phyloP scores from a whole-genome alignment of 768 basidiomycete genomes.

The Mycena metata region DNA sequence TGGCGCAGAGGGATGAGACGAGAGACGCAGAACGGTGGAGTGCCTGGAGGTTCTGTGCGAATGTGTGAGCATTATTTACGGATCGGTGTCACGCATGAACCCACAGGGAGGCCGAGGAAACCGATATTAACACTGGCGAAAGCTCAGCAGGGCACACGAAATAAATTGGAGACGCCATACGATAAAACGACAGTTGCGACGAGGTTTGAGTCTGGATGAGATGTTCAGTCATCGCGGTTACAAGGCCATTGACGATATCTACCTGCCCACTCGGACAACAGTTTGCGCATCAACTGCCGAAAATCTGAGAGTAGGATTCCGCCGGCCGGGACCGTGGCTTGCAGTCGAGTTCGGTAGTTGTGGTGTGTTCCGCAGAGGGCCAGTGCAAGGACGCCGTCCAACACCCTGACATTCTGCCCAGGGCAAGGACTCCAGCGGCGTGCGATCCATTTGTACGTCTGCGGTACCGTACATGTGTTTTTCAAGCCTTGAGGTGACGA shows the following conservation, averaged over 20 bases:
- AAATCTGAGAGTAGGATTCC: constrained; percentile 36
- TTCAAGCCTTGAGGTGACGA: too few relatives aligned
- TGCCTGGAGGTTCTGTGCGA: constrained; percentile 31
- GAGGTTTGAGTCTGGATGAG: background rate
- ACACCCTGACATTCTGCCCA: too few relatives aligned
- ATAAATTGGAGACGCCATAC: too few relatives aligned
- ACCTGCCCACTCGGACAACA: constrained; percentile 46
- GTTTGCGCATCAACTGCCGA: constrained; percentile 36
- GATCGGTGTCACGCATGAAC: too few relatives aligned
- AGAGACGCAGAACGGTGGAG: constrained; percentile 35
- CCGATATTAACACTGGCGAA: too few relatives aligned
- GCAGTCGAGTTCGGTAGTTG: background rate
- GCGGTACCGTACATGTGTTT: too few relatives aligned
- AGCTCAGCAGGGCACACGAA: too few relatives aligned
- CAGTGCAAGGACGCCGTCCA: too few relatives aligned
- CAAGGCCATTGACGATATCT: constrained; percentile 6
- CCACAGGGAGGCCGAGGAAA: too few relatives aligned
- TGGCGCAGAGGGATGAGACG: constrained; percentile 34
- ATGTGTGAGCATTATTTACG: background rate
- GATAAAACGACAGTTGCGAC: constrained; percentile 21
- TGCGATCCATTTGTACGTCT: too few relatives aligned
- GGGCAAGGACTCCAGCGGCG: too few relatives aligned
- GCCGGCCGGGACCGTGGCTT: constrained; percentile 28
- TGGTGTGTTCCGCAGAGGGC: too few relatives aligned
- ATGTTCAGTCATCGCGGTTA: background rate